phyloP scores from a whole-genome alignment of 2,329 filamentous ascomycete species.

The Fusarium acutatum region DNA sequence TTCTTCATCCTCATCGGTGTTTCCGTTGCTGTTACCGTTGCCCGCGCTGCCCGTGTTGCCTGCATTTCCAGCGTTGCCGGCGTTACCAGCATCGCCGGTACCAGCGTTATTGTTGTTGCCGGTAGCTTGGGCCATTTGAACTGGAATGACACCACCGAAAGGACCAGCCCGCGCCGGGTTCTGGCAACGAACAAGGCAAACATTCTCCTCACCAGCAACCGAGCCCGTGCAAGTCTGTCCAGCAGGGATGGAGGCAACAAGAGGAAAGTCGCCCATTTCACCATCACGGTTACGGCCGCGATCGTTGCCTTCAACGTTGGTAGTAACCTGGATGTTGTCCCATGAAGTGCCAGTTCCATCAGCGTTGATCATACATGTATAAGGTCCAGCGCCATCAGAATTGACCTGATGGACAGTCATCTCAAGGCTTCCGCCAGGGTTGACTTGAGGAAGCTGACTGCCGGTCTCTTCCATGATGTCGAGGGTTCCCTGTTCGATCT shows the following conservation, averaged over 20 bases:
- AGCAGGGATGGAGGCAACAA: conserved; percentile 2
- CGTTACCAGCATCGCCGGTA: not conserved
- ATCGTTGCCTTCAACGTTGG: not conserved
- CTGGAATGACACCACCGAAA: conserved; percentile 2
- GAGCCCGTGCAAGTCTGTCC: not conserved
- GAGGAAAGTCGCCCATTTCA: not conserved
- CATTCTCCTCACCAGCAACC: conserved; percentile 1
- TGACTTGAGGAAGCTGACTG: conserved; percentile 65
- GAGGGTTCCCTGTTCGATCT: not conserved
- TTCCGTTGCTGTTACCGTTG: not conserved
- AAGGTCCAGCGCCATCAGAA: conserved; percentile 55
- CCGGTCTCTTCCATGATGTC: conserved; percentile 67
- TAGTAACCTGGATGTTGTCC: not conserved
- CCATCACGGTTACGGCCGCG: conserved; percentile 13
- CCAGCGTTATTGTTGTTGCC: not conserved
- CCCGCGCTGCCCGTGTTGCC: not conserved
- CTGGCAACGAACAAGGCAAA: conserved; percentile 15
- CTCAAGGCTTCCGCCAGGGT: conserved; percentile 61
- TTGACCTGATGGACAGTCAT: conserved; percentile 61
- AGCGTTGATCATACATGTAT: conserved; percentile 70
- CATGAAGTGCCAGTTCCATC: conserved; percentile 56
- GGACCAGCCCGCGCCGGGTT: conserved; percentile 10
- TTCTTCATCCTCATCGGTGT: not conserved
- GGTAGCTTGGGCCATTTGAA: conserved; percentile 1
- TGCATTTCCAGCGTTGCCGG: not conserved